Evolutionary conservation across 768 basidiomycete species (phyloP), one percentile per base, ranked within the genome.

Genomic region (Hericium rajendrae): DNA sequence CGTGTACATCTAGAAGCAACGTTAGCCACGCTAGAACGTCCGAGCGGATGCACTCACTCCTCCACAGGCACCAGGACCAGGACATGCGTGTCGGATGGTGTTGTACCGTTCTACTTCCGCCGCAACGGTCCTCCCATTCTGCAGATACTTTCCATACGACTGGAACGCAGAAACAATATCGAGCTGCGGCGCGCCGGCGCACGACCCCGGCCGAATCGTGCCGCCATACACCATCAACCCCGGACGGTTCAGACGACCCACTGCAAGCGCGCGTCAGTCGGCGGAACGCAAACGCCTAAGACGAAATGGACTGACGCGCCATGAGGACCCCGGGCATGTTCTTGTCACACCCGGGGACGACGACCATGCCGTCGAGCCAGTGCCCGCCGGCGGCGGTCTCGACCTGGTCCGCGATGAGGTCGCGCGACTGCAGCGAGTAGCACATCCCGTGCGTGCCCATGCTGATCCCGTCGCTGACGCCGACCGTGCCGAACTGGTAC

Each of bases 261-360:
- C 91, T 93, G 63, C 46, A 41, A 18, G 37, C 38, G 50, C 38
- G 50, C 15, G 15, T 37, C 51, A 26, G 6, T 43, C 32, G 26
- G 49, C 28, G 39, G 54, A 8, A 26, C 39, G 28, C 12, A 26
- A 32, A 48, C 38, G 13, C 10, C 57, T 63, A 54, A 38, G 28
- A 55, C 32, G 53, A 20, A 52, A 54, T 52, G 12, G 26, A 82
- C 89, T 73, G 66, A 92, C 91, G 82, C 51, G 93, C 97, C 81
- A 99, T 99, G 65, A 97, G 77, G 39, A 97, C 94, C 60, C 97
- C 97, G n/a, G 97, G 97, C 95, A 99, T 98, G 74, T 99, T 99
- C 76, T 99, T 99, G 77, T 99, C 95, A 69, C 93, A 98, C 41
- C 94, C 97, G 20, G 97, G 97, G 54, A 99, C 78, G 58, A 92